A percentile compares a stretch with the other conserved stretches of the same genome.
phyloP scores from a whole-genome alignment of 2,329 filamentous ascomycete species.

The Zymoseptoria passerinii region DNA sequence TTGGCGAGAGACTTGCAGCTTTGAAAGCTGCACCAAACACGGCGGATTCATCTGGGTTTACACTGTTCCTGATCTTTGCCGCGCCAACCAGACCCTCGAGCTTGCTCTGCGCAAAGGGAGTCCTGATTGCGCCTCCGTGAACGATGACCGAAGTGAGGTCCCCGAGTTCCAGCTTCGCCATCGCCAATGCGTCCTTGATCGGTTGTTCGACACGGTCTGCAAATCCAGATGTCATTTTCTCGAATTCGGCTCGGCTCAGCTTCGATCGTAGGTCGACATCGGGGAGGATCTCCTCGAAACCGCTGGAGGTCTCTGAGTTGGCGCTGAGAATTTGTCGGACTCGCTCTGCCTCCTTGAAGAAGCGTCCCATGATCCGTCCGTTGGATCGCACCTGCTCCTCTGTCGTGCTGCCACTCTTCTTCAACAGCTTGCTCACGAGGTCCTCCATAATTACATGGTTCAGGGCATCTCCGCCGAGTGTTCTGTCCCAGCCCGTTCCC shows the following conservation, averaged over 20 bases:
- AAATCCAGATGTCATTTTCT: conserved; percentile 63
- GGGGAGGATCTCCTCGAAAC: conserved; percentile 83
- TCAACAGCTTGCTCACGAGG: conserved; percentile 69
- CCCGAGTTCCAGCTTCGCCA: conserved; percentile 61
- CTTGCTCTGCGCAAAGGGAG: conserved; percentile 86
- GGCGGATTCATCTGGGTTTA: conserved; percentile 94
- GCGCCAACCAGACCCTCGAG: conserved; percentile 65
- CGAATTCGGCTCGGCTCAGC: conserved; percentile 70
- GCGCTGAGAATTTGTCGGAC: conserved; percentile 85
- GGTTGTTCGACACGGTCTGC: conserved; percentile 60
- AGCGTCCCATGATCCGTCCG: conserved; percentile 76
- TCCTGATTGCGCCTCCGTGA: conserved; percentile 81
- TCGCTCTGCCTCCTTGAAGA: conserved; percentile 88
- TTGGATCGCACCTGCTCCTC: conserved; percentile 59
- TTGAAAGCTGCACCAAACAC: conserved; percentile 95
- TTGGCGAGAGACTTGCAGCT: conserved; percentile 82
- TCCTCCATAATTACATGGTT: conserved; percentile 84
- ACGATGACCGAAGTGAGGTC: conserved; percentile 88
- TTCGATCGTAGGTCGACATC: conserved; percentile 93
- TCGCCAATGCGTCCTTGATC: conserved; percentile 64
- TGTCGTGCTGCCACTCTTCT: conserved; percentile 56
- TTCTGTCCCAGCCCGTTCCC: conserved; percentile 79
- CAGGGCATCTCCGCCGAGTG: conserved; percentile 79
- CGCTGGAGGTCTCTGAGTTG: conserved; percentile 70
- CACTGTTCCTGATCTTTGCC: conserved; percentile 81